phyloP scores from a whole-genome alignment of 345 rosid species.

The Boechera divaricarpa region DNA sequence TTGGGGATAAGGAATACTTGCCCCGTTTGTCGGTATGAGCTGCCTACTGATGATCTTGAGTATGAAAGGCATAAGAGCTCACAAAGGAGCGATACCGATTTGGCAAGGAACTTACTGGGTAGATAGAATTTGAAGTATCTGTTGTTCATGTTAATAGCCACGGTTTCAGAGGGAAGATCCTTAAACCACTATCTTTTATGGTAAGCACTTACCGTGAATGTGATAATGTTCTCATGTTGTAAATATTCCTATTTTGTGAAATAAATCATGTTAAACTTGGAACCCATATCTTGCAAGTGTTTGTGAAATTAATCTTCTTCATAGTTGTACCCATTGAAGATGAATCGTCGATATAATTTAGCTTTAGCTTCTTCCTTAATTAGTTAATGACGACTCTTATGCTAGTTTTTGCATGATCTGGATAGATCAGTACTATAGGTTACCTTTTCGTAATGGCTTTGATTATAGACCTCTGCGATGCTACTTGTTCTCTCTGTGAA shows the following conservation, averaged over 20 bases:
- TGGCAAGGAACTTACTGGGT: conserved; percentile 13
- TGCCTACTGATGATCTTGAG: conserved; percentile 60
- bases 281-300: conserved; percentile 23
- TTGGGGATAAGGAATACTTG: conserved; percentile 58
- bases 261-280: conserved; percentile 27
- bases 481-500: conserved; percentile 2
- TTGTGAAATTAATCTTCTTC: conserved; percentile 17
- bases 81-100: conserved; percentile 15
- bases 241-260: conserved; percentile 32
- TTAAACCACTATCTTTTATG: conserved; percentile 31
- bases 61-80: conserved; percentile 48
- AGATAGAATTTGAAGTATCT: conserved; percentile 27
- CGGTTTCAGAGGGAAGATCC: conserved; percentile 26
- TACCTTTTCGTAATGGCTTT: conserved; percentile 2
- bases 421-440: not conserved
- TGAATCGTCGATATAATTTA: not conserved
- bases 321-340: not conserved
- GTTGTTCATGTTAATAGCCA: conserved; percentile 24
- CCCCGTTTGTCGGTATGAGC: conserved; percentile 60
- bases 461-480: not conserved
- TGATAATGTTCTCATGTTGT: conserved; percentile 41
- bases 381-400: not conserved
- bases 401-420: not conserved
- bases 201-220: conserved; percentile 6
- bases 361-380: not conserved